phyloP scores from a whole-genome alignment of 2,329 filamentous ascomycete genomes.

The Pseudocercospora eumusae region DNA sequence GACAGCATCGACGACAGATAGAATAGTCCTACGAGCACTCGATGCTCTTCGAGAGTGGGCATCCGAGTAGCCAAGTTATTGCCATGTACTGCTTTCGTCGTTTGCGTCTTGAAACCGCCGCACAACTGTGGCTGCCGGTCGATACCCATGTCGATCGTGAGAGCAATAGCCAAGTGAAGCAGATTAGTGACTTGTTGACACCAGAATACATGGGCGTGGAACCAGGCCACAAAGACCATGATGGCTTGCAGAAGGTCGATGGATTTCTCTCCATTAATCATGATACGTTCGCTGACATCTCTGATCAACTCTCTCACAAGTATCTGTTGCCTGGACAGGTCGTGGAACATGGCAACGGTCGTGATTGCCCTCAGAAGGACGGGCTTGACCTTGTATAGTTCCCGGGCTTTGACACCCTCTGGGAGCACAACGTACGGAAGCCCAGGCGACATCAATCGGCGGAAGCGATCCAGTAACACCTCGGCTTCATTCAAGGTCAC shows the following conservation, averaged over 20 bases:
- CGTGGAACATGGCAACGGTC: conserved; percentile 35
- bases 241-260: conserved; percentile 36
- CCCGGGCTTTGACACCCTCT: conserved; percentile 25
- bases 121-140: conserved; percentile 28
- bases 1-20: conserved; percentile 36
- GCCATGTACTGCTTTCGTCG: conserved; percentile 25
- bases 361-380: conserved; percentile 37
- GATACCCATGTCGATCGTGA: conserved; percentile 34
- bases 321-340: conserved; percentile 32
- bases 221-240: conserved; percentile 17
- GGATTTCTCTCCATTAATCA: conserved; percentile 37
- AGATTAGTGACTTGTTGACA: conserved; percentile 35
- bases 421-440: conserved; percentile 35
- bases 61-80: not conserved
- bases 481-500: conserved; percentile 33
- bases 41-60: conserved; percentile 32
- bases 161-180: conserved; percentile 35
- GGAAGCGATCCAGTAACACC: conserved; percentile 34
- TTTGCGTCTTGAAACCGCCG: conserved; percentile 24
- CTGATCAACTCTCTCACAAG: conserved; percentile 35
- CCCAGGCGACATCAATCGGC: conserved; percentile 31
- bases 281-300: conserved; percentile 34
- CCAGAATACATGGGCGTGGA: conserved; percentile 37
- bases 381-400: conserved; percentile 32
- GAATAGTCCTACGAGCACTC: conserved; percentile 33